Conservation (phyloP, 1,284 basidiomycete genomes). For the Singerocomus inundabilis region DNA sequence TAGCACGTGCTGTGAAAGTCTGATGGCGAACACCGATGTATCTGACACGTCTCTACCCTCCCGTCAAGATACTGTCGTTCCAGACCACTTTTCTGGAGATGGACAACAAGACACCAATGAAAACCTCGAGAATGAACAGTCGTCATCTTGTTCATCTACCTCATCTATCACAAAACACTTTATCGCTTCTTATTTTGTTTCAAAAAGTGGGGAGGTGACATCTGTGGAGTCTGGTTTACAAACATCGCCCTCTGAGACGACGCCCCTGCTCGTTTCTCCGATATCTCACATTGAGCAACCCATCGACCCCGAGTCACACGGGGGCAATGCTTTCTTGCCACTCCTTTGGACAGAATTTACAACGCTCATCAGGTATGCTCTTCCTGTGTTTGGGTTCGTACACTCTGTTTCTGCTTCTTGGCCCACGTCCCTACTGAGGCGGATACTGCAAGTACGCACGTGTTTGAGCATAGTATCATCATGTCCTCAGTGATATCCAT, state of each 20-base stretch:
- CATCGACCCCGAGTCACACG: conserved; percentile 29
- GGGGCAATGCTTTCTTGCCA: not conserved
- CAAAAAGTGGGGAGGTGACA: not conserved
- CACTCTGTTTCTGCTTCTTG: conserved; percentile 1
- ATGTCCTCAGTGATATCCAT: conserved; percentile 78
- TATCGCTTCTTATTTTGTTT: not conserved
- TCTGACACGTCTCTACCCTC: conserved; percentile 29
- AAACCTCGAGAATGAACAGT: not conserved
- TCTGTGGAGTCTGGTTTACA: conserved; percentile 1
- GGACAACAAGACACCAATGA: not conserved
- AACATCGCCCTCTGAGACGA: conserved; percentile 19
- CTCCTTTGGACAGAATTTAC: conserved; percentile 56
- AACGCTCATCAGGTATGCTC: conserved; percentile 61
- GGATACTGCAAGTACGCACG: conserved; percentile 53
- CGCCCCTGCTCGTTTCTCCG: conserved; percentile 45
- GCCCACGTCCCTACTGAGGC: not conserved
- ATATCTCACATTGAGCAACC: conserved; percentile 47
- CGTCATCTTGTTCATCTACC: not conserved
- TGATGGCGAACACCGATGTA: conserved; percentile 2
- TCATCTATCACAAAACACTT: conserved; percentile 2
- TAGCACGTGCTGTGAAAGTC: not conserved
- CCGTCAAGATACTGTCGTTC: conserved; percentile 41
- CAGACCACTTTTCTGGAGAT: conserved; percentile 37
- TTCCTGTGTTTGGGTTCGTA: conserved; percentile 66
- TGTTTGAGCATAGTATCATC: conserved; percentile 73